Evolutionary conservation across 2,329 filamentous ascomycete species (phyloP), one percentile per base, ranked within the genome.

Genomic region (Cladobotryum mycophilum): DNA sequence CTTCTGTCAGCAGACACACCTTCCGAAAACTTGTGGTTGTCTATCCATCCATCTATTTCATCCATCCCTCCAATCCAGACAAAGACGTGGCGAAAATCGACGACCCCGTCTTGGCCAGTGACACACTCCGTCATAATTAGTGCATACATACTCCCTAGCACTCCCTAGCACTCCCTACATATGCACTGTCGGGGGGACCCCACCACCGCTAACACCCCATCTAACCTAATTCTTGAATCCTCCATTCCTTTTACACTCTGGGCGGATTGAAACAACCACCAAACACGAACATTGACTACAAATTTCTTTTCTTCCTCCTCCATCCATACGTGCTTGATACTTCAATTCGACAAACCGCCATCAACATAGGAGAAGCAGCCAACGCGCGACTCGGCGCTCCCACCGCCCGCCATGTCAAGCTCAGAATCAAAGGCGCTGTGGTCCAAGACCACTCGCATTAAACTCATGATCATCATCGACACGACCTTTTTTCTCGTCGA

Each of bases 381-480:
- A 8, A 6, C 25, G 25, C 25, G 25, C 25, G 25, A 30, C 25
- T 30, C 25, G 25, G 50, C 42, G 45, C 50, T 30, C 18, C 41
- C 45, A 14, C 42, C 48, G 14, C 25, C 45, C 58, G 47, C 53
- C 56, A 67, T 67, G 65, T 59, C 57, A 12, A 59, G 54, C 49
- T 63, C 56, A 49, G 65, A 51, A 57, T 68, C 66, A 53, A 95
- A 95, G 89, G 86, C 80, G 57, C 14, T 41, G 38, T 87, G 92
- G 78, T 95, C 91, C 64, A 99, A 99, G 71, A 88, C 86, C 59
- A 89, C 86, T 61, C 85, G 92, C 68, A 97, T 99, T 67, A 81
- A 88, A 71, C 86, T 96, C 68, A 88, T 99, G 79, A 83, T 99
- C 67, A 86, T 75, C 56, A 95, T 99, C 64, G 92, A 97, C 71